phyloP scores from a whole-genome alignment of 2,329 filamentous ascomycete genomes.

The Triangularia verruculosa region DNA sequence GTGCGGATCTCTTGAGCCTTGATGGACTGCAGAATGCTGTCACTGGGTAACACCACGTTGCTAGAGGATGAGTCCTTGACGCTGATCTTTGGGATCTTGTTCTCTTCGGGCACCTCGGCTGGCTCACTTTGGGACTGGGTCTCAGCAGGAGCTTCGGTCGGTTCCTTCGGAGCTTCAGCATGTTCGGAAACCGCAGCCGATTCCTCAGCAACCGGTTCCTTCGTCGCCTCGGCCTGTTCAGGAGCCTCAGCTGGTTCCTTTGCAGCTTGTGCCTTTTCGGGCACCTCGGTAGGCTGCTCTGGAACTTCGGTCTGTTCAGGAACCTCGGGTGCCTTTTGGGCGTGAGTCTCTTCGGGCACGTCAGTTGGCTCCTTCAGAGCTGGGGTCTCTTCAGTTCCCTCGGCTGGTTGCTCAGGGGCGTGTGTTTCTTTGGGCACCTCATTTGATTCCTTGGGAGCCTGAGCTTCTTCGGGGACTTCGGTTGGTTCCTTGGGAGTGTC shows the following conservation, averaged over 20 bases:
- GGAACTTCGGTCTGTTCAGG: slow-evolving; percentile 30
- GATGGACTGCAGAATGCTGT: not conserved
- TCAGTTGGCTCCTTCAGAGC: not conserved
- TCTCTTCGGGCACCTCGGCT: not conserved
- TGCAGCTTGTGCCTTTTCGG: not conserved
- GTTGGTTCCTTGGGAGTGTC: not conserved
- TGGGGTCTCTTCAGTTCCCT: not conserved
- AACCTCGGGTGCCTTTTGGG: no score
- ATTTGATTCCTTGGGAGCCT: not conserved
- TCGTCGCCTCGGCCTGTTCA: slow-evolving; percentile 30
- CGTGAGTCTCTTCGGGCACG: not conserved
- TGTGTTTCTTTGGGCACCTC: not conserved
- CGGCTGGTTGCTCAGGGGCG: not conserved
- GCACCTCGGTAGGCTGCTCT: slow-evolving; percentile 24
- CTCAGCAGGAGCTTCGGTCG: slow-evolving; percentile 27
- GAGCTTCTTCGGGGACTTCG: not conserved
- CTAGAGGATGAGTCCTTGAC: not conserved
- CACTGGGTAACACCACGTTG: not conserved
- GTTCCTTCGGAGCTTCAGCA: slow-evolving; percentile 32
- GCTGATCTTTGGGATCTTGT: not conserved
- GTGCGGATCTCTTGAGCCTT: not conserved
- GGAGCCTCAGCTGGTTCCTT: slow-evolving; percentile 11
- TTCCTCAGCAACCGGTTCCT: slow-evolving; percentile 29
- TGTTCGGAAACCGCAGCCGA: slow-evolving; percentile 38
- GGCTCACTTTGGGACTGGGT: not conserved